A percentile compares a stretch with the other conserved stretches of the same genome.
Conservation (phyloP, 495 filamentous ascomycete species). For the Corynascus novoguineensis region DNA sequence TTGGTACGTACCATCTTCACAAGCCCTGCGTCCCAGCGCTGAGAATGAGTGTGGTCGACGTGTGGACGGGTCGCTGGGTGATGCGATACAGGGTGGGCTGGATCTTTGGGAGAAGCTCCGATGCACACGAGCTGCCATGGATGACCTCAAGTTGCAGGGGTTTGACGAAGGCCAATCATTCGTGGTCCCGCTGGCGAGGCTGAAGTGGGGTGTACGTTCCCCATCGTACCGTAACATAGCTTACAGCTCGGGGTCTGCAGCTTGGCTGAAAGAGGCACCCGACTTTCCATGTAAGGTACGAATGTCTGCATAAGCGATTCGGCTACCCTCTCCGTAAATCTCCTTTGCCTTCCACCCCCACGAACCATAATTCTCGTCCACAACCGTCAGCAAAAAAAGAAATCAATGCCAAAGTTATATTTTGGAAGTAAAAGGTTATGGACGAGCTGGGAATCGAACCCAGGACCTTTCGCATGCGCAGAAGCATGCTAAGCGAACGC, state of each 20-base stretch:
- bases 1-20: slow-evolving; percentile 6
- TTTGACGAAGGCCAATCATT: not conserved
- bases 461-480: slow-evolving; percentile 25
- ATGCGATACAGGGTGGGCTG: not conserved
- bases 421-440: slow-evolving; percentile 10
- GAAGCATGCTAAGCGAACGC: slow-evolving; percentile 26
- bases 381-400: not conserved
- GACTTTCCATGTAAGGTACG: no score
- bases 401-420: not conserved
- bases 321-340: no score
- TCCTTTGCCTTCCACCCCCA: no score
- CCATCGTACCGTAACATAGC: no score
- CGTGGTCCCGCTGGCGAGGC: not conserved
- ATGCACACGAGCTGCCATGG: not conserved
- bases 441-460: slow-evolving; percentile 29
- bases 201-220: not conserved
- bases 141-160: slow-evolving; percentile 11
- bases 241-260: no score
- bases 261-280: no score
- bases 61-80: not conserved
- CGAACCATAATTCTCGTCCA: no score
- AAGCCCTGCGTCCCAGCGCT: not conserved
- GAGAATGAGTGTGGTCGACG: not conserved
- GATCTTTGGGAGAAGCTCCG: not conserved
- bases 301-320: no score